Percentiles rank a stretch among this genome's conserved stretches.
Conservation (phyloP, 2,329 filamentous ascomycete species). For the Alternaria alternata region DNA sequence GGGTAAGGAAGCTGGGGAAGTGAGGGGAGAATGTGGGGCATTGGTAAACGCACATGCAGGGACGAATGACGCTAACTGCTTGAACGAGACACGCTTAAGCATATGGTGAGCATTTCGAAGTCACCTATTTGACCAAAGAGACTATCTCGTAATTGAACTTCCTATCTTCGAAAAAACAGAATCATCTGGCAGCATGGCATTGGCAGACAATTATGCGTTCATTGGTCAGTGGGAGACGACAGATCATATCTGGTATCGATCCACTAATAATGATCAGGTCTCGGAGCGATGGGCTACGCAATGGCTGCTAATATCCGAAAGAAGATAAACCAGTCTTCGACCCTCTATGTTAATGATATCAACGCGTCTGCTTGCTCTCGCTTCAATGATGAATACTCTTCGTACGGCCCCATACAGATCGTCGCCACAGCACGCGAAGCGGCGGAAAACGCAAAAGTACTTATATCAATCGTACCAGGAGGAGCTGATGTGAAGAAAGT, state of each 20-base stretch:
- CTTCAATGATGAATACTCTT: conserved; percentile 32
- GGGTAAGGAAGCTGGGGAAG: conserved; percentile 27
- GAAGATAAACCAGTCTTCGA: conserved; percentile 31
- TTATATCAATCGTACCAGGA: conserved; percentile 43
- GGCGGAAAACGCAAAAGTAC: conserved; percentile 34
- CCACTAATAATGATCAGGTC: conserved; percentile 24
- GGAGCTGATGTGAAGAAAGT: conserved; percentile 40
- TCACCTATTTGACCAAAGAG: not conserved
- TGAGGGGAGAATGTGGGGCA: conserved; percentile 46
- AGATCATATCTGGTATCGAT: not conserved
- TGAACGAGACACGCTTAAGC: not conserved
- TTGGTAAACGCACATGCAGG: conserved; percentile 7
- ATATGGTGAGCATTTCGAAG: not conserved
- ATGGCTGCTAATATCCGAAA: conserved; percentile 44
- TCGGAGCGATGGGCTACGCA: conserved; percentile 47
- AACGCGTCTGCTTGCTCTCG: conserved; percentile 31
- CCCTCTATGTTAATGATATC: conserved; percentile 43
- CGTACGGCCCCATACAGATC: conserved; percentile 33
- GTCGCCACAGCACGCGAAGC: conserved; percentile 39
- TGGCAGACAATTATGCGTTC: conserved; percentile 43
- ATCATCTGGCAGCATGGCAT: conserved; percentile 25
- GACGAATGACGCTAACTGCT: not conserved
- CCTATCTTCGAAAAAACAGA: not conserved
- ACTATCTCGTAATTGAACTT: not conserved
- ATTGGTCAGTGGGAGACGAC: conserved; percentile 25